Evolutionary conservation across 2,329 filamentous ascomycete genomes (phyloP).

Genomic region (Botrytis aclada): DNA sequence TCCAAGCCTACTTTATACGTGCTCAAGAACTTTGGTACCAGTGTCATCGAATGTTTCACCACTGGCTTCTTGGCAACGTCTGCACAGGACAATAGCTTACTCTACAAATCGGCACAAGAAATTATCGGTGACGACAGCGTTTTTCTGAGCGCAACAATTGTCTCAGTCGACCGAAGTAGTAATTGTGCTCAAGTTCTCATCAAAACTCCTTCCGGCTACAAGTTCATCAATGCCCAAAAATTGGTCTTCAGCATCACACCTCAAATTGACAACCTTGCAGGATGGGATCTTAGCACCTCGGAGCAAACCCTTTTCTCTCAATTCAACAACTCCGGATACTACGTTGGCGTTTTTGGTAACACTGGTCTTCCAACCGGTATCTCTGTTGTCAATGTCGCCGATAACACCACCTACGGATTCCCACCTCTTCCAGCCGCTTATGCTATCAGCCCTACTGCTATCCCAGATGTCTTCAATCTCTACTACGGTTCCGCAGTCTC

Average conservation of each 20-base stretch:
- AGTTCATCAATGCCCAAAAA: constrained; percentile 41
- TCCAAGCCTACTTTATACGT: constrained; percentile 46
- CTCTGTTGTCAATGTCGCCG: constrained; percentile 33
- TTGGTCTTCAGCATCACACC: constrained; percentile 46
- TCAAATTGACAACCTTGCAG: constrained; percentile 37
- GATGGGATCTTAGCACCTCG: constrained; percentile 39
- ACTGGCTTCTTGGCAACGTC: constrained; percentile 23
- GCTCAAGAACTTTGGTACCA: constrained; percentile 42
- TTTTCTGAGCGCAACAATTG: constrained; percentile 23
- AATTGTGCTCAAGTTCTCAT: constrained; percentile 35
- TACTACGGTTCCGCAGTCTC: constrained; percentile 23
- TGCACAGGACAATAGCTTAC: constrained; percentile 22
- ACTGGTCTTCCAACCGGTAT: constrained; percentile 38
- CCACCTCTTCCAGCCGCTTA: constrained; percentile 38
- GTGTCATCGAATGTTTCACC: constrained; percentile 22
- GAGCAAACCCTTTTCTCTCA: constrained; percentile 42
- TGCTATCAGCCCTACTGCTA: constrained; percentile 27
- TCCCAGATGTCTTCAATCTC: constrained; percentile 22
- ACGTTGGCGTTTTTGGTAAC: constrained; percentile 40
- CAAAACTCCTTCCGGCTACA: constrained; percentile 35
- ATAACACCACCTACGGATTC: constrained; percentile 34
- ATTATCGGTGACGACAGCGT: constrained; percentile 21
- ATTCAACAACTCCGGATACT: constrained; percentile 42
- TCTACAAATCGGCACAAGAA: constrained; percentile 23
- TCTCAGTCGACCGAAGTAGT: constrained; percentile 22